Percentiles rank a stretch among this genome's conserved stretches.
Conservation (phyloP, 345 rosid genomes). For the Stellera chamaejasme region DNA sequence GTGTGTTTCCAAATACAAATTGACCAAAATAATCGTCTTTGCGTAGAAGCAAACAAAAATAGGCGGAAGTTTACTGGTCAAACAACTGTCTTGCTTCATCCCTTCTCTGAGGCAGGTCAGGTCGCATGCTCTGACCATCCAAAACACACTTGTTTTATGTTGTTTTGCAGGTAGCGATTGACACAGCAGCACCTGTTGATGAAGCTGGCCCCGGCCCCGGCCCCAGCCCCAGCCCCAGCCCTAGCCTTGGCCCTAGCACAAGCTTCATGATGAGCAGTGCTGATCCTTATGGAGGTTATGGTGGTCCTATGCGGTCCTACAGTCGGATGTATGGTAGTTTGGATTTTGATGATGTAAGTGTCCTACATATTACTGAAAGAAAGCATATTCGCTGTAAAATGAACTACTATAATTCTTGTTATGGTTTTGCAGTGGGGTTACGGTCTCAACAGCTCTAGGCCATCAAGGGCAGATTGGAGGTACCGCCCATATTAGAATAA, state of each 20-base stretch:
- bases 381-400: neutral
- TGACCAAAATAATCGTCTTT: no score
- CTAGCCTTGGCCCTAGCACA: conserved; percentile 37
- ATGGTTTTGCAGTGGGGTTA: conserved; percentile 57
- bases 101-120: no score
- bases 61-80: no score
- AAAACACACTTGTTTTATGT: conserved; percentile 8
- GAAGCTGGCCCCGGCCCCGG: conserved; percentile 29
- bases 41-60: no score
- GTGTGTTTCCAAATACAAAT: no score
- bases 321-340: conserved; percentile 78
- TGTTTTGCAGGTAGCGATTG: conserved; percentile 75
- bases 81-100: no score
- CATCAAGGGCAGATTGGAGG: conserved; percentile 87
- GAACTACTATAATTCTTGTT: neutral
- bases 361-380: neutral
- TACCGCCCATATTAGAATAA: conserved; percentile 61
- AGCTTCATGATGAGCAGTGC: conserved; percentile 40
- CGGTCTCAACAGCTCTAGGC: conserved; percentile 52
- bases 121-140: neutral
- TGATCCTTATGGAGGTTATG: conserved; percentile 66
- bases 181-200: conserved; percentile 89
- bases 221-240: no score
- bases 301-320: conserved; percentile 76
- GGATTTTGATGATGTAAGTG: conserved; percentile 66